These are phyloP conservation scores for Tephrocybe rancida DNA, from an alignment of 768 basidiomycete species.

Conservation along the genomic window DNA sequence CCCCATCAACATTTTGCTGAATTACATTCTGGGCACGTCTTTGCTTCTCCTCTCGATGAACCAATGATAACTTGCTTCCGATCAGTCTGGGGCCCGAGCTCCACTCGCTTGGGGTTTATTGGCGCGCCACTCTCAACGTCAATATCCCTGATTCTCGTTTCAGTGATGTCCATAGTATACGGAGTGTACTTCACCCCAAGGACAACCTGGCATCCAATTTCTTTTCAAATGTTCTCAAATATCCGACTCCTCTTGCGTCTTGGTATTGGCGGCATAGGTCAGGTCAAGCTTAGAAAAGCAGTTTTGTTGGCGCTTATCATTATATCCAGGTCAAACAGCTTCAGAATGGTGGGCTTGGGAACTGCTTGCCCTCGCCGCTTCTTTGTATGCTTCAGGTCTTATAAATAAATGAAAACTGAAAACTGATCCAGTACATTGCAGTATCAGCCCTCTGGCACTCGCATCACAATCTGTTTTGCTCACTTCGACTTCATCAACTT, in stretches of 20 bases:
- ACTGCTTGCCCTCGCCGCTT: conserved; percentile 61
- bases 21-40: conserved; percentile 69
- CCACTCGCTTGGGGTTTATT: conserved; percentile 81
- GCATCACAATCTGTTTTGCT: conserved; percentile 88
- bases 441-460: conserved; percentile 74
- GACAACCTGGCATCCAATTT: conserved; percentile 83
- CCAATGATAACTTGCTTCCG: neutral
- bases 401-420: neutral
- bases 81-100: conserved; percentile 77
- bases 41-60: too few species aligned
- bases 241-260: conserved; percentile 69
- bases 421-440: conserved; percentile 42
- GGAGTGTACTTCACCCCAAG: conserved; percentile 60
- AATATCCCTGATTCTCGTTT: conserved; percentile 83
- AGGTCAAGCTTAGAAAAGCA: conserved; percentile 10
- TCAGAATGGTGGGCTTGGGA: conserved; percentile 99
- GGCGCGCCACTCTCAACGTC: conserved; percentile 91
- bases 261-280: conserved; percentile 79
- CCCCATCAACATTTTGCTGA: conserved; percentile 81
- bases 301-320: neutral
- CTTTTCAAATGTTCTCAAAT: conserved; percentile 60
- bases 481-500: conserved; percentile 70
- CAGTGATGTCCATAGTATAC: conserved; percentile 60
- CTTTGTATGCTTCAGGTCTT: conserved; percentile 33
- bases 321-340: conserved; percentile 71